Evolutionary conservation across 768 basidiomycete species (phyloP).

Genomic region (Paxillus rubicundulus): DNA sequence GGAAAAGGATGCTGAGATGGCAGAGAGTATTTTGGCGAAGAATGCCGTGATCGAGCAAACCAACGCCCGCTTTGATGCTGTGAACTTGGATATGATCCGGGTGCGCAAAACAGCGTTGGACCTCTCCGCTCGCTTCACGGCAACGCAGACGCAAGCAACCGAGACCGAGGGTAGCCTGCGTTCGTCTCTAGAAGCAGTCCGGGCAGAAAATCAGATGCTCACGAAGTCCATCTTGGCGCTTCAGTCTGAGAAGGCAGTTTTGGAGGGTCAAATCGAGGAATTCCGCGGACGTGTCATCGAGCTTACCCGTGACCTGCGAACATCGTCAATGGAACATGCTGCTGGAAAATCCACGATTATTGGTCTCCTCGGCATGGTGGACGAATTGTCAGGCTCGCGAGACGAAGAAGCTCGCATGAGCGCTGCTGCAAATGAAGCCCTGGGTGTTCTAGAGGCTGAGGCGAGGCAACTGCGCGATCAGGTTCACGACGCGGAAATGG

Average conservation of each 20-base stretch:
- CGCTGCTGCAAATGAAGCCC: neutral
- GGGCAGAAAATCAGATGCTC: neutral
- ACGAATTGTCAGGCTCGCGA: slow-evolving; percentile 2
- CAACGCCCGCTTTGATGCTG: neutral
- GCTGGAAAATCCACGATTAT: slow-evolving; percentile 7
- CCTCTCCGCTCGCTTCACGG: neutral
- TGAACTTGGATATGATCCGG: neutral
- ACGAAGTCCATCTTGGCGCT: neutral
- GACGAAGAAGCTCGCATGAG: slow-evolving; percentile 3
- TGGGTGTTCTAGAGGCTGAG: neutral
- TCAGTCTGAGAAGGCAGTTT: neutral
- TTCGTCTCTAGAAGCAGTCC: neutral
- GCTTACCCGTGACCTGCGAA: neutral
- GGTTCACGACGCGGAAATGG: slow-evolving; percentile 1
- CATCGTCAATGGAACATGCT: neutral
- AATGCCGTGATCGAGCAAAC: slow-evolving; percentile 12
- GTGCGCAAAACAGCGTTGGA: neutral
- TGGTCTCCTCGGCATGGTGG: slow-evolving; percentile 6
- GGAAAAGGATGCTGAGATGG: slow-evolving; percentile 9
- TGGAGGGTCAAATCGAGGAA: neutral
- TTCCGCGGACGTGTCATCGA: neutral
- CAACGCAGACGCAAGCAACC: neutral
- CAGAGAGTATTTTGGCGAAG: slow-evolving; percentile 11
- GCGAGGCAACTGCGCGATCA: slow-evolving; percentile 4
- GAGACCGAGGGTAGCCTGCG: neutral